These are phyloP conservation scores for Withania somnifera DNA, from an alignment of 305 asterid species.

Conservation along the genomic window DNA sequence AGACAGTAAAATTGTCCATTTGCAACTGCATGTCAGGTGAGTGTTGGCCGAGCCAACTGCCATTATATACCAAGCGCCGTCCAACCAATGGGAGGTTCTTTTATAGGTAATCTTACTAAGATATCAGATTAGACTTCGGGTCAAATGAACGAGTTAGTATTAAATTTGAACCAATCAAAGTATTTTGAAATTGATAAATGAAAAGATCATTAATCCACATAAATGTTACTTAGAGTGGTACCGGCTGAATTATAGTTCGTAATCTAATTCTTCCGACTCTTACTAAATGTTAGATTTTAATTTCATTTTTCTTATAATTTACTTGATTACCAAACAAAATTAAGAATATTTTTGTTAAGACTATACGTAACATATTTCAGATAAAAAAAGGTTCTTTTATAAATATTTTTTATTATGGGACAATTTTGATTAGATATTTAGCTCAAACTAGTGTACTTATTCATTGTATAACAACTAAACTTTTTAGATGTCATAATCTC, in stretches of 20 bases:
- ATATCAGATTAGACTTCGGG: neutral
- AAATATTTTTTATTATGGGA: neutral
- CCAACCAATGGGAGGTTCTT: neutral
- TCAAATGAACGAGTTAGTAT: neutral
- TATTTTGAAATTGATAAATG: neutral
- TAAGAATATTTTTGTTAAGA: neutral
- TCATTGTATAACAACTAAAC: neutral
- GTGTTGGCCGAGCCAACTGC: conserved; percentile 2
- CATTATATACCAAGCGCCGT: conserved; percentile 12
- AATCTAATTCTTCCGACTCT: too few relatives aligned
- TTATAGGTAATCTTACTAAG: conserved; percentile 3
- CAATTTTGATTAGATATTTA: neutral
- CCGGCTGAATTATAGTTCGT: neutral
- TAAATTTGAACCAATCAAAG: neutral
- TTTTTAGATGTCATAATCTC: neutral
- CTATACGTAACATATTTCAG: too few relatives aligned
- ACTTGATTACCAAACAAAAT: too few relatives aligned
- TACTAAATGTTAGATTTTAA: too few relatives aligned
- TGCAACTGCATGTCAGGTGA: neutral
- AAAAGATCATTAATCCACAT: neutral
- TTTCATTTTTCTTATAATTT: too few relatives aligned
- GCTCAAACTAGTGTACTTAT: neutral
- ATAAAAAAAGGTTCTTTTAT: too few relatives aligned
- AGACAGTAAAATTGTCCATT: neutral
- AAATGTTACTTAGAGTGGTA: neutral